A percentile compares a stretch with the other conserved stretches of the same genome.
phyloP scores from a whole-genome alignment of 2,329 filamentous ascomycete genomes.

The Falciphora oryzae region DNA sequence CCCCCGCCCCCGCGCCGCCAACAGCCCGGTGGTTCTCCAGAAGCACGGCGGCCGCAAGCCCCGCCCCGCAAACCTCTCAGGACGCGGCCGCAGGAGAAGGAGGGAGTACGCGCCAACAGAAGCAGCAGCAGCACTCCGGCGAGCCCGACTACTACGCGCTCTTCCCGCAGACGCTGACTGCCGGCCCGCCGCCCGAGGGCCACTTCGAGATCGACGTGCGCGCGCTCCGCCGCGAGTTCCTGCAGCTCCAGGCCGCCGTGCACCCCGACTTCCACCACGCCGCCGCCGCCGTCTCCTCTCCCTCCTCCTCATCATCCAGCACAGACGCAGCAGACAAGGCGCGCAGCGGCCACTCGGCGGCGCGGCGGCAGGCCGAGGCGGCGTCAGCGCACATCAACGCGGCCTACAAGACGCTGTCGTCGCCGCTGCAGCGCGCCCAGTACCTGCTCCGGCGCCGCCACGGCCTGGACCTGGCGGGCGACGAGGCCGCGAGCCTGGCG shows the following conservation, averaged over 20 bases:
- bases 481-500: slow-evolving; percentile 63
- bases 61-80: slow-evolving; percentile 30
- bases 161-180: slow-evolving; percentile 74
- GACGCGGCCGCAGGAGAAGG: neutral
- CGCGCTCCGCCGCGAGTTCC: slow-evolving; percentile 75
- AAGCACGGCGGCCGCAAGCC: slow-evolving; percentile 19
- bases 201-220: slow-evolving; percentile 68
- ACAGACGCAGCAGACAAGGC: neutral
- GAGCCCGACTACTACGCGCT: slow-evolving; percentile 63
- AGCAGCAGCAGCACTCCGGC: slow-evolving; percentile 1
- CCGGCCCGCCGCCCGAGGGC: slow-evolving; percentile 70
- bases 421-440: slow-evolving; percentile 78
- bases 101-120: neutral
- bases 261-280: slow-evolving; percentile 63
- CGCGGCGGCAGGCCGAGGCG: slow-evolving; percentile 57
- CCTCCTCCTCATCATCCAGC: neutral
- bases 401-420: slow-evolving; percentile 78
- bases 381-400: slow-evolving; percentile 83
- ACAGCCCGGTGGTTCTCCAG: slow-evolving; percentile 1
- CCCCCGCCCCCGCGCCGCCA: neutral
- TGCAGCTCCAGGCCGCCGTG: slow-evolving; percentile 70
- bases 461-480: slow-evolving; percentile 71
- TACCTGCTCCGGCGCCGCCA: slow-evolving; percentile 68
- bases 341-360: slow-evolving; percentile 12
- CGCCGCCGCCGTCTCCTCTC: slow-evolving; percentile 16